Evolutionary conservation across 1,139 yeast genomes (phyloP).

Genomic region (Spencermartinsiella ligniputridi): DNA sequence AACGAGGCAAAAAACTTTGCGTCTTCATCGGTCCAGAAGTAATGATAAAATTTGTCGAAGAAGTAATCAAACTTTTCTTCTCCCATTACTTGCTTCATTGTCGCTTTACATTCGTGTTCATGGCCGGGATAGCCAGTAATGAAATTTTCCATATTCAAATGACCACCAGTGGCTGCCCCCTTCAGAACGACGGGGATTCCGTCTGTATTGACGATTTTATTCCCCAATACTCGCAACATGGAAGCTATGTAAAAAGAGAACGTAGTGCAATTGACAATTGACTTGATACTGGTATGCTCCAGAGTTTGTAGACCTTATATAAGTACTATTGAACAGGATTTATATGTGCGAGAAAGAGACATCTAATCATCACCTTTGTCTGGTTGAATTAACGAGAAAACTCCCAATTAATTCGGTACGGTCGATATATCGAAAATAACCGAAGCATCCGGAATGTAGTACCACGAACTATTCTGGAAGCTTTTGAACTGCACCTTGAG

Average conservation of each 20-base stretch:
- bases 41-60: conserved; percentile 44
- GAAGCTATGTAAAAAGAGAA: background rate
- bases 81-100: conserved; percentile 36
- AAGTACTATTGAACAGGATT: no score
- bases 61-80: conserved; percentile 41
- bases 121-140: conserved; percentile 48
- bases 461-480: background rate
- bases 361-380: background rate
- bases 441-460: background rate
- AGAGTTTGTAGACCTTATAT: background rate
- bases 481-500: background rate
- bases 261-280: background rate
- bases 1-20: conserved; percentile 39
- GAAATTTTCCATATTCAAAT: conserved; percentile 47
- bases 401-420: background rate
- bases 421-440: background rate
- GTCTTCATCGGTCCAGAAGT: conserved; percentile 44
- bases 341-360: no score
- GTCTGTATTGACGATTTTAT: conserved; percentile 41
- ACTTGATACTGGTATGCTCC: background rate
- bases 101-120: conserved; percentile 42
- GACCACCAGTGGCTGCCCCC: conserved; percentile 46
- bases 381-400: background rate
- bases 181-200: conserved; percentile 38
- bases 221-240: conserved; percentile 33